phyloP scores from a whole-genome alignment of 495 filamentous ascomycete genomes.

The Copromyces sp. region DNA sequence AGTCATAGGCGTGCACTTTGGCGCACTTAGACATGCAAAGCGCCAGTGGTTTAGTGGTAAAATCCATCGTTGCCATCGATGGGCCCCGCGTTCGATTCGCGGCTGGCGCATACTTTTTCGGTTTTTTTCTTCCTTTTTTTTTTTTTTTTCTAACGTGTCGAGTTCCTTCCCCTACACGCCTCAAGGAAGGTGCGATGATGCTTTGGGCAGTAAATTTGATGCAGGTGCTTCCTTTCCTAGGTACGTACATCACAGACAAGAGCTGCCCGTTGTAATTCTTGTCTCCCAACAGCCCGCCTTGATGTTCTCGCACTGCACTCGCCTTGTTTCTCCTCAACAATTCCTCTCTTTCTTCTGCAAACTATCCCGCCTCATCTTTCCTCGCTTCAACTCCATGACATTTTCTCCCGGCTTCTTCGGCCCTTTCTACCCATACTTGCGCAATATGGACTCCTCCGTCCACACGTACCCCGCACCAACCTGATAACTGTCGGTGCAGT shows the following conservation, averaged over 20 bases:
- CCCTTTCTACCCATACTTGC: too few relatives aligned
- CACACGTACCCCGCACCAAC: too few relatives aligned
- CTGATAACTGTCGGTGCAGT: too few relatives aligned
- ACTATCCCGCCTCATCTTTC: too few relatives aligned
- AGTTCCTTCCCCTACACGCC: not conserved
- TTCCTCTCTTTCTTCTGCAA: too few relatives aligned
- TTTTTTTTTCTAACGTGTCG: not conserved
- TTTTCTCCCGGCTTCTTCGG: too few relatives aligned
- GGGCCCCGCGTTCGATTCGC: conserved; percentile 43
- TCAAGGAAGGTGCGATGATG: not conserved
- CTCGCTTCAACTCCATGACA: too few relatives aligned
- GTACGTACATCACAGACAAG: not conserved
- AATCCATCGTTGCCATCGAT: conserved; percentile 46
- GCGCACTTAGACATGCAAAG: not conserved
- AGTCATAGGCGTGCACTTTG: not conserved
- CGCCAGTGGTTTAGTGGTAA: conserved; percentile 42
- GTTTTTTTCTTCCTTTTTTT: not conserved
- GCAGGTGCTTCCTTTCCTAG: not conserved
- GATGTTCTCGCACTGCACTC: too few relatives aligned
- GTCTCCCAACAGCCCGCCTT: not conserved
- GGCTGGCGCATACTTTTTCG: conserved; percentile 24
- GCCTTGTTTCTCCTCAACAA: too few relatives aligned
- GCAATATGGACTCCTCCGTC: too few relatives aligned
- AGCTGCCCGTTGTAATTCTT: not conserved
- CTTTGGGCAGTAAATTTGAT: too few relatives aligned